These are phyloP conservation scores for Neoarthrinium moseri DNA, from an alignment of 2,329 filamentous ascomycete genomes.

Conservation along the genomic window DNA sequence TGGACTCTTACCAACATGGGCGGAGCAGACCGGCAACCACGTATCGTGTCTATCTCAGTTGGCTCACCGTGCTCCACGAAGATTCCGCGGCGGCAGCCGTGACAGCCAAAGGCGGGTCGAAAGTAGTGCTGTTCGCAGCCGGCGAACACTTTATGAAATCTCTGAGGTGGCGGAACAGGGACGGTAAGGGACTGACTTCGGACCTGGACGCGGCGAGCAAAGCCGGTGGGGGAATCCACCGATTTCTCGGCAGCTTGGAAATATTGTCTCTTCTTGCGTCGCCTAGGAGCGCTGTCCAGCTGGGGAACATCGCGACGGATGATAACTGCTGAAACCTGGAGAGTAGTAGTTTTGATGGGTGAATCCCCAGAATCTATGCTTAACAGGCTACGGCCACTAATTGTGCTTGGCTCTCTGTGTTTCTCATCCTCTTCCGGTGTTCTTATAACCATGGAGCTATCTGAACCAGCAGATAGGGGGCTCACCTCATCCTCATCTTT, in stretches of 20 bases:
- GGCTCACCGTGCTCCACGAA: neutral
- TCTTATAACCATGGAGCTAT: too few species aligned
- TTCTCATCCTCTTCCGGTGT: too few species aligned
- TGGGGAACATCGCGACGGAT: neutral
- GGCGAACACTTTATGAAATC: neutral
- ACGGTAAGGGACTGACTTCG: neutral
- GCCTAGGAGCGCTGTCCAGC: neutral
- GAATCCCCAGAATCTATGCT: too few species aligned
- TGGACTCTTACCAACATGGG: neutral
- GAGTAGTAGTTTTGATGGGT: neutral
- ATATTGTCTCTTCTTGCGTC: neutral
- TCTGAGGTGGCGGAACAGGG: neutral
- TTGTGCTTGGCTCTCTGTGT: too few species aligned
- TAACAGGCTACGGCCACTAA: too few species aligned
- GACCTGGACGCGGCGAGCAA: neutral
- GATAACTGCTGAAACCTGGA: neutral
- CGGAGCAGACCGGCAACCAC: neutral
- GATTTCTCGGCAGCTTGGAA: neutral
- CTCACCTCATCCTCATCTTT: neutral
- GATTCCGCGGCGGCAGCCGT: neutral
- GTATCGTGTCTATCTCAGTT: neutral
- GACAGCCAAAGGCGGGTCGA: neutral
- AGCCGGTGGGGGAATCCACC: neutral
- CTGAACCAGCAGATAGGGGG: too few species aligned
- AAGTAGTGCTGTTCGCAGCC: neutral